Evolutionary conservation across 306 rosid genomes (phyloP).

Genomic region (apple (Malus domestica)): DNA sequence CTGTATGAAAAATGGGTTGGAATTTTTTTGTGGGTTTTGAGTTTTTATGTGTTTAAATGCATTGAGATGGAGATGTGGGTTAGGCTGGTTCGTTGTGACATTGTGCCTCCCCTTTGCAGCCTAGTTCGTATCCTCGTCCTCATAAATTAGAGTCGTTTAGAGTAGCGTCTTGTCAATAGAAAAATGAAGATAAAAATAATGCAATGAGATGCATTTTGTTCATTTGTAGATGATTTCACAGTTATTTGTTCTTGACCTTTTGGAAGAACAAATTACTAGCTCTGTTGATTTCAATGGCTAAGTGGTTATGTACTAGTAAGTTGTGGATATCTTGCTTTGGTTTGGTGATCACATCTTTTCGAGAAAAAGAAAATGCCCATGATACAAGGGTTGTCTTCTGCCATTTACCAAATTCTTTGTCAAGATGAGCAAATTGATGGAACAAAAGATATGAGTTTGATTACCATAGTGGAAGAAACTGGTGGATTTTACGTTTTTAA

Average conservation of each 20-base stretch:
- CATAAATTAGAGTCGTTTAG: not conserved
- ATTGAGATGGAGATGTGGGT: not conserved
- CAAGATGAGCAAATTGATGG: not conserved
- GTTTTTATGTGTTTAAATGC: not conserved
- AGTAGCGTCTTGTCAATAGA: not conserved
- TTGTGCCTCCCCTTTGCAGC: not conserved
- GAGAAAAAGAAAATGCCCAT: not conserved
- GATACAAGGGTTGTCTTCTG: not conserved
- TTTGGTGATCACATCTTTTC: not conserved
- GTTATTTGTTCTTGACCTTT: not conserved
- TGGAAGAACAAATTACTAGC: not conserved
- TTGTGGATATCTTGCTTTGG: not conserved
- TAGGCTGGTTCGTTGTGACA: not conserved
- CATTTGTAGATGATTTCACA: not conserved
- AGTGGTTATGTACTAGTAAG: not conserved
- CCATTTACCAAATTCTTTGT: not conserved
- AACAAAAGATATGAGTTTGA: not conserved
- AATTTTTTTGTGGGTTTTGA: not conserved
- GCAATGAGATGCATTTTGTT: not conserved
- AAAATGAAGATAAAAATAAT: no score
- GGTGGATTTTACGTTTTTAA: not conserved
- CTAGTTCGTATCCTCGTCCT: not conserved
- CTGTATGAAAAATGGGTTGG: not conserved
- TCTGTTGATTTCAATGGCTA: not conserved
- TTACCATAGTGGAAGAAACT: not conserved